Percentiles rank a stretch among this genome's conserved stretches.
phyloP scores from a whole-genome alignment of 2,329 filamentous ascomycete genomes.

The Aureobasidium musti region DNA sequence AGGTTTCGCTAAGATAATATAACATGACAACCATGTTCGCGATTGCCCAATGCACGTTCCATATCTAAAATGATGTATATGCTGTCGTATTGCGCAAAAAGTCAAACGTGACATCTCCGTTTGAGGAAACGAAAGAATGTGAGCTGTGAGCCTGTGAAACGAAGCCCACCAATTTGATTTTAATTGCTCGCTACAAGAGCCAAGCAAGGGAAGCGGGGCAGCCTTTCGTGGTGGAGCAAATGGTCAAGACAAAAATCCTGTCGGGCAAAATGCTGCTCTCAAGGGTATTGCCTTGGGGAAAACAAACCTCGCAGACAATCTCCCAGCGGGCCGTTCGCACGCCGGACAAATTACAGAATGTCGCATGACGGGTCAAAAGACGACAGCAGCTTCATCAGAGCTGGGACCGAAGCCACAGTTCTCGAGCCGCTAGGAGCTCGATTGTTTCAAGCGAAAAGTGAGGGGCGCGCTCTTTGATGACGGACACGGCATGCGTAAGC shows the following conservation, averaged over 20 bases:
- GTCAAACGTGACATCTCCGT: slow-evolving; percentile 26
- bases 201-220: slow-evolving; percentile 28
- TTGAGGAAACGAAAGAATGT: slow-evolving; percentile 26
- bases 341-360: slow-evolving; percentile 17
- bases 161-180: slow-evolving; percentile 20
- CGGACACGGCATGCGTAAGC: slow-evolving; percentile 27
- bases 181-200: slow-evolving; percentile 23
- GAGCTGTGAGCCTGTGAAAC: slow-evolving; percentile 28
- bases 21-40: slow-evolving; percentile 15
- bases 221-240: slow-evolving; percentile 15
- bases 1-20: slow-evolving; percentile 12
- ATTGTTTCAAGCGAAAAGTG: slow-evolving; percentile 27
- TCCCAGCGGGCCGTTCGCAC: background rate
- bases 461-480: slow-evolving; percentile 25
- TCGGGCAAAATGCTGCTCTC: background rate
- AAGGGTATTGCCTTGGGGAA: background rate
- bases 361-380: slow-evolving; percentile 7
- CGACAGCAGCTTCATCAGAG: slow-evolving; percentile 7
- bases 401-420: background rate
- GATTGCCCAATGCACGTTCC: slow-evolving; percentile 14
- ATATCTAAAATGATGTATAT: slow-evolving; percentile 23
- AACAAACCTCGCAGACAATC: background rate
- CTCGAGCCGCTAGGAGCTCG: slow-evolving; percentile 17
- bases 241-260: background rate
- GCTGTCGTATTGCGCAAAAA: slow-evolving; percentile 21